Percentiles rank a stretch among this genome's conserved stretches.
Evolutionary conservation across 2,329 filamentous ascomycete genomes (phyloP).

Genomic region (Aspergillus sp.): DNA sequence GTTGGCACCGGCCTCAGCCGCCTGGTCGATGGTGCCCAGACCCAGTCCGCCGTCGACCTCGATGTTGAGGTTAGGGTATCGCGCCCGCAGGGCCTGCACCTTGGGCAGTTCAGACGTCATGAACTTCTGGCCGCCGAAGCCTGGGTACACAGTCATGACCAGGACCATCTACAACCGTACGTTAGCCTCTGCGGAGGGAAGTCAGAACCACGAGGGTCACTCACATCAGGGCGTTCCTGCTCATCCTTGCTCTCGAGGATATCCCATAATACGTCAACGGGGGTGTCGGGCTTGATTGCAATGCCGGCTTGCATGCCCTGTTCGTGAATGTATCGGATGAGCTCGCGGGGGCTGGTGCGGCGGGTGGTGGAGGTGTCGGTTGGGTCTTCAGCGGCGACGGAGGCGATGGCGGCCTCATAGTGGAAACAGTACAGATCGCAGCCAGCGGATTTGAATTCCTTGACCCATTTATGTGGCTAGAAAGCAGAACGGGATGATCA

Average conservation of each 20-base stretch:
- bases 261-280: slow-evolving; percentile 88
- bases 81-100: slow-evolving; percentile 75
- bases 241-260: slow-evolving; percentile 71
- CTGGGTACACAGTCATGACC: slow-evolving; percentile 96
- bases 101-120: slow-evolving; percentile 96
- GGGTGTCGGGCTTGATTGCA: slow-evolving; percentile 89
- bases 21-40: slow-evolving; percentile 84
- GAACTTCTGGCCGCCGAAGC: slow-evolving; percentile 97
- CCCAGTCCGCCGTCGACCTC: slow-evolving; percentile 94
- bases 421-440: slow-evolving; percentile 99
- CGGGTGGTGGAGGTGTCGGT: slow-evolving; percentile 61
- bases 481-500: slow-evolving; percentile 4
- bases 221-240: slow-evolving; percentile 82
- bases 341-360: slow-evolving; percentile 76
- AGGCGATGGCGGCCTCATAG: slow-evolving; percentile 87
- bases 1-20: slow-evolving; percentile 92
- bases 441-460: slow-evolving; percentile 87
- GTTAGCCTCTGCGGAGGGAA: not conserved
- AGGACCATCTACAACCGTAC: slow-evolving; percentile 75
- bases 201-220: slow-evolving; percentile 32
- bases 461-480: slow-evolving; percentile 96
- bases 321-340: slow-evolving; percentile 88
- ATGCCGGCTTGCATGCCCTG: slow-evolving; percentile 87
- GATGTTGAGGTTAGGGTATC: slow-evolving; percentile 91
- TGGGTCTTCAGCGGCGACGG: slow-evolving; percentile 78